A percentile compares a stretch with the other conserved stretches of the same genome.
Conservation (phyloP, 805 yeast species). For the Phaffomyces opuntiae region DNA sequence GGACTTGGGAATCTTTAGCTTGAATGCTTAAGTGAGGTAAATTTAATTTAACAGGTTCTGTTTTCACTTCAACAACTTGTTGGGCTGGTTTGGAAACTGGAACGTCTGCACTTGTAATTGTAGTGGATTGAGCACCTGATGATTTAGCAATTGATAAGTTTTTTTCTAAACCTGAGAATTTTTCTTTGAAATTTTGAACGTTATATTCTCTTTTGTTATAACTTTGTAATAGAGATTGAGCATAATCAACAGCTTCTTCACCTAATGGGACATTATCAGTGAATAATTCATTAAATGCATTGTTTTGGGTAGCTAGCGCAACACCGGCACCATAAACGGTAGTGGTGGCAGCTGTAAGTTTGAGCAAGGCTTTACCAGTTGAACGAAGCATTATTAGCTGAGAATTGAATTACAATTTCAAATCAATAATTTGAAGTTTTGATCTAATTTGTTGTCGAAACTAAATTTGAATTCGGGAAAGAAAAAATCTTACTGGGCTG, state of each 20-base stretch:
- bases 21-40: constrained; percentile 24
- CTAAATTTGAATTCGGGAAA: not conserved
- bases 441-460: not conserved
- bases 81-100: constrained; percentile 8
- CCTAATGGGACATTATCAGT: constrained; percentile 61
- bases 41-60: not conserved
- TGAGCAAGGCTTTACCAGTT: constrained; percentile 26
- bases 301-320: constrained; percentile 48
- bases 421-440: not conserved
- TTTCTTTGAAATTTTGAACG: constrained; percentile 30
- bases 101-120: constrained; percentile 23
- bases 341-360: constrained; percentile 26
- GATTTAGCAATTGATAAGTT: constrained; percentile 31
- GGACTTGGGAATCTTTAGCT: constrained; percentile 23
- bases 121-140: constrained; percentile 30
- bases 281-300: constrained; percentile 54
- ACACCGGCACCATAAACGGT: constrained; percentile 53
- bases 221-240: constrained; percentile 31
- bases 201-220: constrained; percentile 22
- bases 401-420: not conserved
- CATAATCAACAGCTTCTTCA: constrained; percentile 42
- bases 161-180: constrained; percentile 31
- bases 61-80: constrained; percentile 1
- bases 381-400: constrained; percentile 19
- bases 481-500: not conserved